Base-by-base conservation (phyloP, 2,329 filamentous ascomycete species). In the Colletotrichum filicis region DNA sequence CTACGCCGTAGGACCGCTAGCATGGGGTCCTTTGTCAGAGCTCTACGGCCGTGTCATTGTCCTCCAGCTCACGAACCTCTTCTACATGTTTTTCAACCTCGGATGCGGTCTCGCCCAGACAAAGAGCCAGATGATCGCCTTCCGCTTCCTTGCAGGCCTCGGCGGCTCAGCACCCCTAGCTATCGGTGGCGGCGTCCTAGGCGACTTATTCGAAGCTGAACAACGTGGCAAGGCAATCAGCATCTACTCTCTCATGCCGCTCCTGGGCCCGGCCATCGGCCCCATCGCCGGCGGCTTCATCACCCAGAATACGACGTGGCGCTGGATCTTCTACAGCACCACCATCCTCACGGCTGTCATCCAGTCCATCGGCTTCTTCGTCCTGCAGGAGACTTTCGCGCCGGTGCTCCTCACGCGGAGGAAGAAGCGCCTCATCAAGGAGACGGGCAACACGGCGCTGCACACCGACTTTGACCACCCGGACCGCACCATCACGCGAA, bases 291-390 rank as follows among this genome's bases (percentile, higher is more conserved):
- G 92, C 24, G 92, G 91, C 0, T 90, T 91, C 76, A 90, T 93
- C 26, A 85, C 91, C 0, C 82, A 93, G 76, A 84, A 87, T 6
- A 86, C 88, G 8, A 90, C 87, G 1, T 95, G 93, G 93, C 87
- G 92, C 52, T 95, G 93, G 93, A 89, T 90, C 8, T 95, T 94
- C 82, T 93, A 89, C 82, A 85, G 90, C 0, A 92, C 91, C 0
- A 89, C 90, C 1, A 92, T 94, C 69, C 82, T 83, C 11, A 90
- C 91, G 69, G 92, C 85, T 1, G 71, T 89, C 14, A 88, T 94
- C 63, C 91, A 93, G 78, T 72, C 87, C 12, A 82, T 87, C 8
- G 92, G 82, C 1, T 32, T 92, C 5, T 80, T 93, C 61, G 88
- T 88, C 22, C 85, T 95, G 5, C 87, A 94, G 2, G 88, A 90